phyloP scores from a whole-genome alignment of 1,139 yeast species.

The Meyerozyma guilliermondii region DNA sequence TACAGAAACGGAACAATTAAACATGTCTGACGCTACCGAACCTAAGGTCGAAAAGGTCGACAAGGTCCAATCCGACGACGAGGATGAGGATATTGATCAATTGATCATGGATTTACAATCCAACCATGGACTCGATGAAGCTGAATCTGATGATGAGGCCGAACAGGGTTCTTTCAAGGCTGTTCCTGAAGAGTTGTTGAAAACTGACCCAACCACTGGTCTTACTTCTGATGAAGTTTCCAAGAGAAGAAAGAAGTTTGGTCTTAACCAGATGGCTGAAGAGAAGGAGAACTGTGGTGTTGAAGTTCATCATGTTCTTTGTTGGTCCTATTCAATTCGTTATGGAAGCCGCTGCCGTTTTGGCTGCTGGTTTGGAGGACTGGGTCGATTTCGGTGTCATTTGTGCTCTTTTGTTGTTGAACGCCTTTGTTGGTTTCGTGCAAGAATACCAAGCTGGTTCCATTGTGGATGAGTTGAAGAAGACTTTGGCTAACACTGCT shows the following conservation, averaged over 20 bases:
- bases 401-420: conserved; percentile 79
- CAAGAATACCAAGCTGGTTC: conserved; percentile 98
- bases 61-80: conserved; percentile 54
- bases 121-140: conserved; percentile 46
- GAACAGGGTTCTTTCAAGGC: conserved; percentile 47
- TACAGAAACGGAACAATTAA: conserved; percentile 21
- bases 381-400: conserved; percentile 99
- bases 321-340: conserved; percentile 99
- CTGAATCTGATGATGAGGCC: conserved; percentile 51
- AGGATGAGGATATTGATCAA: conserved; percentile 84
- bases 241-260: conserved; percentile 89
- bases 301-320: conserved; percentile 88
- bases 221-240: conserved; percentile 74
- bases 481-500: conserved; percentile 88
- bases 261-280: conserved; percentile 93
- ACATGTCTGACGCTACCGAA: conserved; percentile 33
- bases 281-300: conserved; percentile 77
- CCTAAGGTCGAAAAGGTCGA: conserved; percentile 46
- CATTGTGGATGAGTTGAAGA: conserved; percentile 90
- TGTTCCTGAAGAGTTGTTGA: conserved; percentile 85
- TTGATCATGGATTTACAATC: conserved; percentile 88
- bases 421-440: conserved; percentile 93
- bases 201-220: conserved; percentile 83
- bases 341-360: conserved; percentile 97
- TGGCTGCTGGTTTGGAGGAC: conserved; percentile 97